Percentiles rank a stretch among this genome's conserved stretches.
phyloP scores from a whole-genome alignment of 306 rosid species.

The Parietaria judaica region DNA sequence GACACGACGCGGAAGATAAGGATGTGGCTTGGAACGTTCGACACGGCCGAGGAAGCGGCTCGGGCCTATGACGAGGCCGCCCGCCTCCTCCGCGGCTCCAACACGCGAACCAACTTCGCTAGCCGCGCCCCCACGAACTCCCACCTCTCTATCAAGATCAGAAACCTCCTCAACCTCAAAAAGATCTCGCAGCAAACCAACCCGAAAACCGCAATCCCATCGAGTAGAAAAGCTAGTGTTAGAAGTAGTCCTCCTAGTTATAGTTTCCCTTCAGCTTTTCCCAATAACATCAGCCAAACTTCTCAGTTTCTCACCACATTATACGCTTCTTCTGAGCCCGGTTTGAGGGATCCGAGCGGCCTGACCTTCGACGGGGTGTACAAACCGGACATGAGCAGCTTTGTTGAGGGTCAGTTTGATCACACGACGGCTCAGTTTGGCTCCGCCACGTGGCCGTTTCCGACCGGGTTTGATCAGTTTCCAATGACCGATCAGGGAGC shows the following conservation, averaged over 20 bases:
- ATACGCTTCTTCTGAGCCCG: not conserved
- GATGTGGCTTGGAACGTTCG: slow-evolving; percentile 83
- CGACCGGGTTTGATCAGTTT: slow-evolving; percentile 26
- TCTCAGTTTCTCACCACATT: not conserved
- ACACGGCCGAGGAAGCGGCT: slow-evolving; percentile 78
- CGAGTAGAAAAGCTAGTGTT: slow-evolving; percentile 5
- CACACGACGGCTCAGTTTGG: slow-evolving; percentile 18
- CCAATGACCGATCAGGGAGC: slow-evolving; percentile 16
- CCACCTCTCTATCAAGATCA: slow-evolving; percentile 56
- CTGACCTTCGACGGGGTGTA: slow-evolving; percentile 31
- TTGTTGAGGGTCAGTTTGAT: slow-evolving; percentile 20
- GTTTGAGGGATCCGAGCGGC: slow-evolving; percentile 7
- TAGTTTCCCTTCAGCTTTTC: not conserved
- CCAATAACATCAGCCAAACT: not conserved
- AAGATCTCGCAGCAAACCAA: slow-evolving; percentile 26
- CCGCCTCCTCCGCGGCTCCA: slow-evolving; percentile 59
- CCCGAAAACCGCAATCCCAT: slow-evolving; percentile 3
- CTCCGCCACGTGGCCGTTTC: slow-evolving; percentile 36
- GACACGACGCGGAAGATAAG: slow-evolving; percentile 73
- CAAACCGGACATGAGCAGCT: slow-evolving; percentile 41
- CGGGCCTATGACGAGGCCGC: slow-evolving; percentile 86
- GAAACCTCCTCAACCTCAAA: slow-evolving; percentile 48
- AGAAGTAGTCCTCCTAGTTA: slow-evolving; percentile 7
- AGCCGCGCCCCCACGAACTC: slow-evolving; percentile 29
- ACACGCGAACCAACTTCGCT: slow-evolving; percentile 66